Conservation (phyloP, 1,284 basidiomycete genomes). For the Meripilus lineatus region DNA sequence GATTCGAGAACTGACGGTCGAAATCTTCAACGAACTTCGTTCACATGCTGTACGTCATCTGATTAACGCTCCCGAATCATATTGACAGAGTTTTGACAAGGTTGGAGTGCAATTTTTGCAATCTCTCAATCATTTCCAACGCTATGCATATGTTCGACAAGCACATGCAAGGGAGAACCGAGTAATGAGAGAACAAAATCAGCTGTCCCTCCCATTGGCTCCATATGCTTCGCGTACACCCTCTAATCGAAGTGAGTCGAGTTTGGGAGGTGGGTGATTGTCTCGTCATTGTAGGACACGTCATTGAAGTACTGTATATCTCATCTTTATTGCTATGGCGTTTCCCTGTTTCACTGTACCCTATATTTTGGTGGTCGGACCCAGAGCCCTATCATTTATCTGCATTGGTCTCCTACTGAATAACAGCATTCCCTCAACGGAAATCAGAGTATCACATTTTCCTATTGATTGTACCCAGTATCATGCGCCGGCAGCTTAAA, state of each 20-base stretch:
- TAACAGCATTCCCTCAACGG: too few species aligned
- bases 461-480: too few species aligned
- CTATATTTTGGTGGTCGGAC: too few species aligned
- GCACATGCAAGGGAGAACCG: slow-evolving; percentile 56
- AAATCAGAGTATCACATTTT: too few species aligned
- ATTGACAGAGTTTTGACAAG: slow-evolving; percentile 35
- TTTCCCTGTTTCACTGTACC: too few species aligned
- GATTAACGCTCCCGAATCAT: too few species aligned
- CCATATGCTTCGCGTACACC: slow-evolving; percentile 34
- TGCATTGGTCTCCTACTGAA: too few species aligned
- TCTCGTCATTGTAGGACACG: too few species aligned
- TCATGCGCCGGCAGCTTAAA: too few species aligned
- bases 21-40: slow-evolving; percentile 78
- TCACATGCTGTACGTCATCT: slow-evolving; percentile 59
- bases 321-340: too few species aligned
- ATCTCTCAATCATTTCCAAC: slow-evolving; percentile 87
- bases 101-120: slow-evolving; percentile 83
- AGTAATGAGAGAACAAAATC: slow-evolving; percentile 34
- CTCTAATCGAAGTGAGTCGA: slow-evolving; percentile 46
- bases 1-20: slow-evolving; percentile 77
- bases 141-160: slow-evolving; percentile 78
- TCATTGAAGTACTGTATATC: too few species aligned
- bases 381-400: too few species aligned
- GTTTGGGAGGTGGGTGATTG: slow-evolving; percentile 34
- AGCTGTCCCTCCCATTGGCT: slow-evolving; percentile 30